Evolutionary conservation across 1,284 basidiomycete species (phyloP), one percentile per base, ranked within the genome.

Genomic region (Naganishia albida): DNA sequence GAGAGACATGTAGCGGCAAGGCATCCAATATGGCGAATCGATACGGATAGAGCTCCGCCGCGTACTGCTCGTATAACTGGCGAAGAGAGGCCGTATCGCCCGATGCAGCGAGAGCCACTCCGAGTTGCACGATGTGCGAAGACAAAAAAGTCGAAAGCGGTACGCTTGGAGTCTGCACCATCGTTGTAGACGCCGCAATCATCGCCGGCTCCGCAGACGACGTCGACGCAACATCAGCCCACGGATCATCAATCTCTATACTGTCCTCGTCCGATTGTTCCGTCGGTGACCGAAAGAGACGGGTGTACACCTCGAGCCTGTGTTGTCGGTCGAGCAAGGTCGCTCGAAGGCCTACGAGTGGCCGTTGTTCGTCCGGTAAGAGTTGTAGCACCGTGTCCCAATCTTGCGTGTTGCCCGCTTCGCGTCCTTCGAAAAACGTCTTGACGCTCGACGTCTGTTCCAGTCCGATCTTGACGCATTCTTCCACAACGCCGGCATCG

Each of bases 1-100:
- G 89, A 43, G 85, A 81, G 3, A 83, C 79, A 78, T 91, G 86
- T 68, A 85, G 84, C 20, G 93, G 91, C 63, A 95, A 84, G 63
- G 81, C 82, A 66, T 88, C 84, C 62, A 93, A 80, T 59, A 95
- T 83, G 23, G 77, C 71, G 70, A 89, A 83, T 48, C 92, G 88
- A 72, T 80, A 84, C 2, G 87, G 86, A 84, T 87, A 90, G 28
- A 94, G 77, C 26, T 78, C 73, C 7, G 72, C 43, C 26, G 78
- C 75, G 73, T 92, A 88, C 54, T 85, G 84, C 44, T 81, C 73
- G 67, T 86, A 77, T 44, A 94, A 79, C 38, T 83, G 80, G 28
- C 77, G 80, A 28, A 93, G 80, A 3, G 86, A 84, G 1, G 74
- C 69, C 63, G 90, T 83, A 64, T 84, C 81, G 67, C 85, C 83